A percentile compares a stretch with the other conserved stretches of the same genome.
Evolutionary conservation across 2,329 filamentous ascomycete genomes (phyloP).

Genomic region (Pestalotiopsis sp.): DNA sequence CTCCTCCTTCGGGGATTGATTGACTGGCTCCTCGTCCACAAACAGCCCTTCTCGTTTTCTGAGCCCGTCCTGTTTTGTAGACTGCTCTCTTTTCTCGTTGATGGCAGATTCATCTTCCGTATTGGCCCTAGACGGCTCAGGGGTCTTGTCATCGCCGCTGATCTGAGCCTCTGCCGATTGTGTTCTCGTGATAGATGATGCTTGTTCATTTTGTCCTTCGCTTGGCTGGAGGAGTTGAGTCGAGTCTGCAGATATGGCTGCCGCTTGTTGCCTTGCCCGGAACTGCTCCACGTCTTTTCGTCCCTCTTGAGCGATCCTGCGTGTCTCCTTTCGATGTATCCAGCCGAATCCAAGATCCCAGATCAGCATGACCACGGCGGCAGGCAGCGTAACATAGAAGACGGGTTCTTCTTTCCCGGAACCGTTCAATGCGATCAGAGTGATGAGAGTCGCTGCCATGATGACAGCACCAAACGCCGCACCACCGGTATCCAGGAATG

Average conservation of each 20-base stretch:
- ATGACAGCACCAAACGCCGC: slow-evolving; percentile 66
- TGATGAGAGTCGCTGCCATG: slow-evolving; percentile 69
- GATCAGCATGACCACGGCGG: slow-evolving; percentile 67
- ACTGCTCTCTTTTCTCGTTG: slow-evolving; percentile 13
- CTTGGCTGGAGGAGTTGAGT: slow-evolving; percentile 12
- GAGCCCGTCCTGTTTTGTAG: not conserved
- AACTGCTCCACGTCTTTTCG: slow-evolving; percentile 49
- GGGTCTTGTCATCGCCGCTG: not conserved
- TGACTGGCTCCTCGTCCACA: not conserved
- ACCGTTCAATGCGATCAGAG: slow-evolving; percentile 68
- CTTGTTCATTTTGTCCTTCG: not conserved
- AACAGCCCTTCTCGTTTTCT: not conserved
- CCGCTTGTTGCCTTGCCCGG: slow-evolving; percentile 39
- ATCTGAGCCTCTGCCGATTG: not conserved
- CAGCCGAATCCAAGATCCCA: slow-evolving; percentile 70
- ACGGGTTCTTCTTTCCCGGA: slow-evolving; percentile 57
- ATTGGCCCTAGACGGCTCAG: slow-evolving; percentile 9
- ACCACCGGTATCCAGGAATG: slow-evolving; percentile 69
- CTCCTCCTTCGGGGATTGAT: not conserved
- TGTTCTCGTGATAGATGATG: not conserved
- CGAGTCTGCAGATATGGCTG: slow-evolving; percentile 19
- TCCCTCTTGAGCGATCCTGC: slow-evolving; percentile 61
- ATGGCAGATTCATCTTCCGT: slow-evolving; percentile 13
- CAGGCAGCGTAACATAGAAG: slow-evolving; percentile 71
- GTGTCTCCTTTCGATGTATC: slow-evolving; percentile 63